Evolutionary conservation across 2,329 filamentous ascomycete genomes (phyloP).

Genomic region (Graphilbum sp.): DNA sequence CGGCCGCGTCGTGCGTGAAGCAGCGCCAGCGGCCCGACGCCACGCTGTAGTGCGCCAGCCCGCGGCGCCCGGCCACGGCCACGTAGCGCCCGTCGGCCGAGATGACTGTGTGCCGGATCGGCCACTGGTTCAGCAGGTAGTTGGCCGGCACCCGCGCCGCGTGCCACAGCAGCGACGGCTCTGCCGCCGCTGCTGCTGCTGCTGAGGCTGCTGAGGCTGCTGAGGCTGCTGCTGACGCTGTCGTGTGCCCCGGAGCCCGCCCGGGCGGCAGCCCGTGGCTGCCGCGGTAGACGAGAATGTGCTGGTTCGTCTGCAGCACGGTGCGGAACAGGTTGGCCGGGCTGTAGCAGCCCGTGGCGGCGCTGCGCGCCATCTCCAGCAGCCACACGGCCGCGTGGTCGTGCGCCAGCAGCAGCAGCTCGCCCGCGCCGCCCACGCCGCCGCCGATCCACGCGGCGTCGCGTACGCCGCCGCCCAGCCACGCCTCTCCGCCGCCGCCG

Average conservation of each 20-base stretch:
- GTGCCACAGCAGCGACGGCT: slow-evolving; percentile 79
- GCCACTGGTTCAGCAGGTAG: slow-evolving; percentile 88
- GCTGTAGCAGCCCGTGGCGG: slow-evolving; percentile 82
- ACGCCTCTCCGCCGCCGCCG: slow-evolving; percentile 56
- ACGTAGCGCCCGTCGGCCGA: slow-evolving; percentile 89
- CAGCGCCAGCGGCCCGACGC: slow-evolving; percentile 92
- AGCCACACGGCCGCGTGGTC: slow-evolving; percentile 67
- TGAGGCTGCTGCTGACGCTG: no score
- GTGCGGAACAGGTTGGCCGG: slow-evolving; percentile 82
- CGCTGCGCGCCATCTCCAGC: slow-evolving; percentile 84
- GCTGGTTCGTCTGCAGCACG: slow-evolving; percentile 72
- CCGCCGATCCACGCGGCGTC: slow-evolving; percentile 77
- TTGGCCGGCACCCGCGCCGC: slow-evolving; percentile 68
- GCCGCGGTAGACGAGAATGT: slow-evolving; percentile 86
- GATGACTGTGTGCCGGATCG: slow-evolving; percentile 71
- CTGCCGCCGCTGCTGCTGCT: no score
- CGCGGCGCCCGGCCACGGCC: slow-evolving; percentile 84
- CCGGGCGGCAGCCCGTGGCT: no score
- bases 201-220: no score
- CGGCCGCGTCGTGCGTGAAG: slow-evolving; percentile 63
- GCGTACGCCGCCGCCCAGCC: slow-evolving; percentile 66
- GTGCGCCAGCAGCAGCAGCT: slow-evolving; percentile 60
- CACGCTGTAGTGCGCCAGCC: slow-evolving; percentile 89
- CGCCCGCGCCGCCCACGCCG: slow-evolving; percentile 77
- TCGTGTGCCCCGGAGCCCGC: no score